Conservation (phyloP, 2,329 filamentous ascomycete genomes). For the Coniosporium tulheliwenetii region DNA sequence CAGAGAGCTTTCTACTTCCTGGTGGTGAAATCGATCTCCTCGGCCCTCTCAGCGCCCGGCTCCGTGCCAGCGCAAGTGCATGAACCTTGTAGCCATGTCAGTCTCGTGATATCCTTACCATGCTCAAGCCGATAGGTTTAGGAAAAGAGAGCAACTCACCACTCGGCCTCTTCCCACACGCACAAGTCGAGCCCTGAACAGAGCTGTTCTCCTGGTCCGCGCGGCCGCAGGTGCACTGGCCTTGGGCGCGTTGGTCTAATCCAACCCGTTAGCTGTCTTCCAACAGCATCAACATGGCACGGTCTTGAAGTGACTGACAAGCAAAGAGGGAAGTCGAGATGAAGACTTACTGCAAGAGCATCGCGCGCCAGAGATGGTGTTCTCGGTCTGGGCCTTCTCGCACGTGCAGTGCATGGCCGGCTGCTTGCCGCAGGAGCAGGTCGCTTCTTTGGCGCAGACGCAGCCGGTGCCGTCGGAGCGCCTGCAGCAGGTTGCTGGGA, state of each 20-base stretch:
- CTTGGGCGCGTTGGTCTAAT: constrained; percentile 53
- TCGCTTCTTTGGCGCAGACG: constrained; percentile 42
- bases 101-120: constrained; percentile 3
- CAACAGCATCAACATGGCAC: no score
- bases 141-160: constrained; percentile 31
- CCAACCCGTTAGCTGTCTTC: not conserved
- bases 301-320: not conserved
- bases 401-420: constrained; percentile 77
- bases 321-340: not conserved
- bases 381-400: constrained; percentile 61
- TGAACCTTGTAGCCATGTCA: constrained; percentile 11
- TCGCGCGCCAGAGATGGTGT: constrained; percentile 52
- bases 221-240: constrained; percentile 68
- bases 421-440: constrained; percentile 81
- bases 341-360: constrained; percentile 59
- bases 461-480: constrained; percentile 37
- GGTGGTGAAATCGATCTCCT: constrained; percentile 82
- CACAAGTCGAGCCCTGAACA: constrained; percentile 46
- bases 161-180: constrained; percentile 60
- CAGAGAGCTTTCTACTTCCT: constrained; percentile 23
- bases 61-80: constrained; percentile 74
- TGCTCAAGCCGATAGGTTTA: not conserved
- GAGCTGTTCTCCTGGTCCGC: constrained; percentile 53
- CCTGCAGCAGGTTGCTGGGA: constrained; percentile 43
- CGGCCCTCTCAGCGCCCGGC: constrained; percentile 38